phyloP scores from a whole-genome alignment of 345 rosid genomes.

The Salix brachista region DNA sequence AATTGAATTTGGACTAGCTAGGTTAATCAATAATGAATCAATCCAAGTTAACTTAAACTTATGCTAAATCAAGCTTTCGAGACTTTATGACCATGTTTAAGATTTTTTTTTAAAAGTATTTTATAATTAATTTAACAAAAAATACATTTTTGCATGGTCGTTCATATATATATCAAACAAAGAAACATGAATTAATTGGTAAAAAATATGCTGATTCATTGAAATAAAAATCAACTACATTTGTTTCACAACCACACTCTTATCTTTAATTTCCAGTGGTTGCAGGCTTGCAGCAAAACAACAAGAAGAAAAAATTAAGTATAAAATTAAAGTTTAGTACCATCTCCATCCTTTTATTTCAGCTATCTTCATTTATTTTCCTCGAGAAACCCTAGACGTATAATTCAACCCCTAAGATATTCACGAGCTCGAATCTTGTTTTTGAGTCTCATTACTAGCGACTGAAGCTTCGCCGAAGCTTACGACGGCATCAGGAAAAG shows the following conservation, averaged over 20 bases:
- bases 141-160: too few species aligned
- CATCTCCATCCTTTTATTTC: background rate
- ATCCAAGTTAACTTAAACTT: too few species aligned
- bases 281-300: background rate
- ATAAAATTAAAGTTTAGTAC: background rate
- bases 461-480: background rate
- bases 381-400: background rate
- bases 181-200: background rate
- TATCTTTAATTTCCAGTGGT: background rate
- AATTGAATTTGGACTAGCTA: too few species aligned
- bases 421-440: constrained; percentile 11
- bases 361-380: background rate
- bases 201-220: background rate
- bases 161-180: background rate
- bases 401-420: background rate
- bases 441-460: constrained; percentile 4
- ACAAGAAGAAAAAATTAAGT: background rate
- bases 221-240: background rate
- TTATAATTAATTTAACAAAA: too few species aligned
- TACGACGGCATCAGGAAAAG: constrained; percentile 8
- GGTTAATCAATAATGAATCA: too few species aligned
- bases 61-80: too few species aligned
- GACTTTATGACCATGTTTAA: too few species aligned
- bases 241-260: background rate
- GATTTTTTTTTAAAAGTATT: too few species aligned